phyloP scores from a whole-genome alignment of 352 stramenopile species.

The Phytophthora pseudosyringae region DNA sequence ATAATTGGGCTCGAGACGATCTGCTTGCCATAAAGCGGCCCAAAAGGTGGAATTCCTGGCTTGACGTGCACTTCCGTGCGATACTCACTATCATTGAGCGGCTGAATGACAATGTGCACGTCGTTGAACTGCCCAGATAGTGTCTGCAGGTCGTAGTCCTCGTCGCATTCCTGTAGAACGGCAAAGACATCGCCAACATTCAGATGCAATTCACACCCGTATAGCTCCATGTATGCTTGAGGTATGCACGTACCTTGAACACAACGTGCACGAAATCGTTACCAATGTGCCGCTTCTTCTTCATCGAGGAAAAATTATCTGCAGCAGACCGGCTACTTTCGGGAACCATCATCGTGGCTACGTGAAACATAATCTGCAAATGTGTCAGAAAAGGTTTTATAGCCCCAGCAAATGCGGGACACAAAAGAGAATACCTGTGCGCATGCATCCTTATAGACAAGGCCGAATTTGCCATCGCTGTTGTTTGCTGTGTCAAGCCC shows the following conservation, averaged over 20 bases:
- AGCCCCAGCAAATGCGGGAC: not conserved
- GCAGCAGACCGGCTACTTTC: constrained; percentile 2
- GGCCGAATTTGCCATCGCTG: constrained; percentile 77
- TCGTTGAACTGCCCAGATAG: constrained; percentile 88
- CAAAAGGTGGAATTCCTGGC: constrained; percentile 73
- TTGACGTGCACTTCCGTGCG: constrained; percentile 80
- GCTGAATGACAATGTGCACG: constrained; percentile 88
- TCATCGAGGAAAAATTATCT: constrained; percentile 47
- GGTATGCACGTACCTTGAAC: constrained; percentile 62
- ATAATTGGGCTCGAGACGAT: constrained; percentile 69
- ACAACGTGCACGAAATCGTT: constrained; percentile 91
- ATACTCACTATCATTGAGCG: constrained; percentile 77
- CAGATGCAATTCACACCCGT: not conserved
- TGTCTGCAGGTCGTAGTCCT: constrained; percentile 77
- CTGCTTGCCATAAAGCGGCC: constrained; percentile 76
- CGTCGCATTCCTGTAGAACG: constrained; percentile 66
- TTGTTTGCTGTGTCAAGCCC: constrained; percentile 75
- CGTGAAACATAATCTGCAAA: constrained; percentile 87
- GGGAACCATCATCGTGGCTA: constrained; percentile 84
- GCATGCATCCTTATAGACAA: constrained; percentile 75
- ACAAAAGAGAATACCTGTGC: constrained; percentile 51
- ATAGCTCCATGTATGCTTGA: not conserved
- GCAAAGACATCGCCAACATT: constrained; percentile 1
- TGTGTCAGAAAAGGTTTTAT: not conserved
- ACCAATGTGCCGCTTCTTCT: constrained; percentile 90